phyloP scores from a whole-genome alignment of 179 eudicot species.

The Amaranthus tricolor region DNA sequence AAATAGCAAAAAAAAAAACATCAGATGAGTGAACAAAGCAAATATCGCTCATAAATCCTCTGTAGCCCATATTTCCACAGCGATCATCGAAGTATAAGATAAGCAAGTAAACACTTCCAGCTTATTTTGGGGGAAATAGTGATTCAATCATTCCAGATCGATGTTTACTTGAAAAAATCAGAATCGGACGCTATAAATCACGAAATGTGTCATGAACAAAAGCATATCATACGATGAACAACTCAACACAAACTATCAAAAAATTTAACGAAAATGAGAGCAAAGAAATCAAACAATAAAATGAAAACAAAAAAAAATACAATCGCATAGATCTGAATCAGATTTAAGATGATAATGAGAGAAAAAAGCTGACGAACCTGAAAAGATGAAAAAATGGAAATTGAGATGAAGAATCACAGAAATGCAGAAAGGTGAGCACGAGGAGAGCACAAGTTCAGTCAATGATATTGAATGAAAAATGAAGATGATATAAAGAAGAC shows the following conservation, averaged over 20 bases:
- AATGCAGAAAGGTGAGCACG: slow-evolving; percentile 10
- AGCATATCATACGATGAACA: background rate
- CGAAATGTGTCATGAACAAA: background rate
- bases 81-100: too few relatives aligned
- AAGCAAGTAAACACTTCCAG: too few relatives aligned
- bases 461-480: background rate
- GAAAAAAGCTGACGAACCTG: slow-evolving; percentile 17
- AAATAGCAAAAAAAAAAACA: too few relatives aligned
- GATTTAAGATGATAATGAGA: background rate
- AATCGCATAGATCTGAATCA: background rate
- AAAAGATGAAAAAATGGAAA: background rate
- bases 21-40: too few relatives aligned
- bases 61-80: too few relatives aligned
- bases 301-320: background rate
- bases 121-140: too few relatives aligned
- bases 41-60: too few relatives aligned
- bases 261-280: background rate
- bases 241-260: background rate
- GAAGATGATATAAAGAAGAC: background rate
- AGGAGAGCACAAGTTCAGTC: slow-evolving; percentile 23
- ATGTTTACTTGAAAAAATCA: too few relatives aligned
- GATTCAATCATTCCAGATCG: too few relatives aligned
- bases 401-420: slow-evolving; percentile 13
- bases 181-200: background rate
- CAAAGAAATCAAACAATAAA: background rate